Conservation (phyloP, 129 eudicot genomes). For the Solidago caesia region DNA sequence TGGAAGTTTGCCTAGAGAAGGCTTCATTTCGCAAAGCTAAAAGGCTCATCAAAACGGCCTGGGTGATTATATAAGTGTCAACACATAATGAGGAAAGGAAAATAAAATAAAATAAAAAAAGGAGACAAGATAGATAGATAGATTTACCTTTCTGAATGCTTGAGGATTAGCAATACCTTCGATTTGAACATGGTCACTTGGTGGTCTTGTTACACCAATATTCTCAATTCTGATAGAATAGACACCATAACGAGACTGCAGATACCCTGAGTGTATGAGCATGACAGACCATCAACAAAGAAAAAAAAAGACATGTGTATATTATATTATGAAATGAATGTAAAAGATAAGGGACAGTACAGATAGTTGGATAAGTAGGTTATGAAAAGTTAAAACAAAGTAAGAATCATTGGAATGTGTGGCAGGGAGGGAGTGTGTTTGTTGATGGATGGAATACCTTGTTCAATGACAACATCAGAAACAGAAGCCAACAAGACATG, state of each 20-base stretch:
- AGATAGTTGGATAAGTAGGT: too few relatives aligned
- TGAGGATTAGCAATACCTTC: constrained; percentile 71
- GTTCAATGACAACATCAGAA: constrained; percentile 73
- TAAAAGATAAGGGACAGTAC: too few relatives aligned
- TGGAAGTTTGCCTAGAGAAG: constrained; percentile 44
- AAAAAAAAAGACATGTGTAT: too few relatives aligned
- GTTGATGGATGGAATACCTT: constrained; percentile 40
- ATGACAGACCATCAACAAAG: not conserved
- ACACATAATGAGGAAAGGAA: not conserved
- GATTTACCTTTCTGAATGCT: constrained; percentile 64
- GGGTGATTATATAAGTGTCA: constrained; percentile 6
- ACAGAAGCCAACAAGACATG: constrained; percentile 63
- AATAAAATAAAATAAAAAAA: too few relatives aligned
- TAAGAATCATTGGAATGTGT: too few relatives aligned
- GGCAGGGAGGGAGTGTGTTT: too few relatives aligned
- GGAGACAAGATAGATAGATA: too few relatives aligned
- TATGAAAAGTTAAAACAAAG: too few relatives aligned
- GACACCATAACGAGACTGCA: constrained; percentile 73
- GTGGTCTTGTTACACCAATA: constrained; percentile 70
- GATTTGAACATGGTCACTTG: constrained; percentile 68
- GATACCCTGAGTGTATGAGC: constrained; percentile 49
- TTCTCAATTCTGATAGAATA: constrained; percentile 79
- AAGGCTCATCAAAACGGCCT: constrained; percentile 65
- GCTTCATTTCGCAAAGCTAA: constrained; percentile 51
- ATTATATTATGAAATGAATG: too few relatives aligned